Base-by-base conservation (phyloP, 108 stramenopile species). In the Chaetoceros muelleri region DNA sequence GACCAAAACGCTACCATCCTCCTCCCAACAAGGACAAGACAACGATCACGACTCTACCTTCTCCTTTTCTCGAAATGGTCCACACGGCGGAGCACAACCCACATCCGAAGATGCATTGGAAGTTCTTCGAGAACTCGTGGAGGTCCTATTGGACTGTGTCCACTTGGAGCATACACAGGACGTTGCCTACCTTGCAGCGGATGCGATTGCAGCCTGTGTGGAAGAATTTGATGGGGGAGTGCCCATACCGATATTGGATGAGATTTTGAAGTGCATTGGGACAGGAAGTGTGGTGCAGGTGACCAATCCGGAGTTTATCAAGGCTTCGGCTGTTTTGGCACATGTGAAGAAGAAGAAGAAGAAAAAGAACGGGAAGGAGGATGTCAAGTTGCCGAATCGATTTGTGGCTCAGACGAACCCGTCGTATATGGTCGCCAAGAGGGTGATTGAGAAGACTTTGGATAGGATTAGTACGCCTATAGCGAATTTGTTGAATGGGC, bases 211-310 rank as follows among this genome's bases (percentile, higher is more conserved):
- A 0, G 80, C 76, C 0, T 84, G 80, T 51, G 30, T 93, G 40
- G 85, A 89, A 52, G 91, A 93, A 60, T 93, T 82, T 52, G 70
- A 80, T 57, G 64, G 60, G 21, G 47, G 46, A 16, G 59, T 91
- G 16, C 91, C 91, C 31, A 70, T 73, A 24, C 46, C 71, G 2
- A 51, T 93, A 10, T 56, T 93, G 53, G 91, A 93, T 58, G 85
- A 87, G 52, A 19, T 93, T 17, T 55, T 93, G 28, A 27, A 73
- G 20, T 70, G 60, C 48, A 62, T 93, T 19, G 81, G 79, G 21
- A 69, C 67, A 49, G 91, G 91, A 0, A 84, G 82, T n/a, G 69
- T 62, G 8, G 65, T 72, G 1, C 58, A 67, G 46, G 78, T 83
- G 8, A 64, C 69, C 24, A 70, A 85, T 27, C 80, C 80, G 1